Conservation (phyloP, 768 basidiomycete genomes). For the Auriscalpium orientale region DNA sequence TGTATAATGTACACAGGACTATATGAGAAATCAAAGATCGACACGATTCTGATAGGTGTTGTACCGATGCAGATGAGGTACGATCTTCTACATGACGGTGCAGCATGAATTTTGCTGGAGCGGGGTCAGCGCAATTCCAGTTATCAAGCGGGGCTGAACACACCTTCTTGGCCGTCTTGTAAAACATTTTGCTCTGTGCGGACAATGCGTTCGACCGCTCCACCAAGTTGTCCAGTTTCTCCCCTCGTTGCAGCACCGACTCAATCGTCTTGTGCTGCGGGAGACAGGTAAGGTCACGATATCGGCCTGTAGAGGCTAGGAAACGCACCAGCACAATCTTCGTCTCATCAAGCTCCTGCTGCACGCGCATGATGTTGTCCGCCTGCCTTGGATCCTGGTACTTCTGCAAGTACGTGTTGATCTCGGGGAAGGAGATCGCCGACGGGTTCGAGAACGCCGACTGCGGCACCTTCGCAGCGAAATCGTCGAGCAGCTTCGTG, state of each 20-base stretch:
- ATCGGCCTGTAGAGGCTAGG: not conserved
- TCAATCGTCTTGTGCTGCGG: conserved; percentile 97
- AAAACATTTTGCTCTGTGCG: conserved; percentile 93
- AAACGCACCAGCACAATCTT: conserved; percentile 89
- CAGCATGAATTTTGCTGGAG: too few relatives aligned
- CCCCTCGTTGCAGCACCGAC: conserved; percentile 90
- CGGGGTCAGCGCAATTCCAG: too few relatives aligned
- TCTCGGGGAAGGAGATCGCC: conserved; percentile 69
- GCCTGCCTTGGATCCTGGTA: conserved; percentile 98
- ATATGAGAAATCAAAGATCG: too few relatives aligned
- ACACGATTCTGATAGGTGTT: too few relatives aligned
- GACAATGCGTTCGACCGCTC: conserved; percentile 88
- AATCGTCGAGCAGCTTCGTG: conserved; percentile 90
- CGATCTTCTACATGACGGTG: too few relatives aligned
- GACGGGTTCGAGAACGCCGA: conserved; percentile 57
- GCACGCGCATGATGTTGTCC: conserved; percentile 96
- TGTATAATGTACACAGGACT: too few relatives aligned
- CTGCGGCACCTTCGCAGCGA: conserved; percentile 71
- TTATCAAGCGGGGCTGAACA: conserved; percentile 11
- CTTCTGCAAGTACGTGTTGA: conserved; percentile 72
- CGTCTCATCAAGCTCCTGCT: conserved; percentile 96
- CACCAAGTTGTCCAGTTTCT: conserved; percentile 93
- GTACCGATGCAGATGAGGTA: too few relatives aligned
- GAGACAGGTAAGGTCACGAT: not conserved
- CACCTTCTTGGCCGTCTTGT: conserved; percentile 99